A percentile compares a stretch with the other conserved stretches of the same genome.
phyloP scores from a whole-genome alignment of 805 yeast genomes.

The Saccharomycodes ludwigii region DNA sequence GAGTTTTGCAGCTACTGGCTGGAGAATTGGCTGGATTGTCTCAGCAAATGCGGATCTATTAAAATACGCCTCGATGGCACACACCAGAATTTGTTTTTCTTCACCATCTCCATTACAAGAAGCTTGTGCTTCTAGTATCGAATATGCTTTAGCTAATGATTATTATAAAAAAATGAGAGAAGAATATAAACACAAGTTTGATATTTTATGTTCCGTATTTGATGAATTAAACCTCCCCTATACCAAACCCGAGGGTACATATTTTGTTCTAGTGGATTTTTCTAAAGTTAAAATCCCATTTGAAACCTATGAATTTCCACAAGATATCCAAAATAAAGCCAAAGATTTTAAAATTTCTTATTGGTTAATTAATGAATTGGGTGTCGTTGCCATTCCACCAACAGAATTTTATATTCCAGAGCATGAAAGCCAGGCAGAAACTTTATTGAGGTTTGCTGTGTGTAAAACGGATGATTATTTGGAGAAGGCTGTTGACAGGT shows the following conservation, averaged over 20 bases:
- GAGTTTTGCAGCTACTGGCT: constrained; percentile 97
- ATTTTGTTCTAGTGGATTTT: constrained; percentile 82
- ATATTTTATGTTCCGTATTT: constrained; percentile 61
- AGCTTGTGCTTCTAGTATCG: constrained; percentile 73
- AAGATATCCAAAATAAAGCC: constrained; percentile 52
- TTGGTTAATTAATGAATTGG: constrained; percentile 86
- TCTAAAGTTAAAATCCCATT: constrained; percentile 66
- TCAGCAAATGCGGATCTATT: constrained; percentile 68
- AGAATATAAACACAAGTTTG: constrained; percentile 59
- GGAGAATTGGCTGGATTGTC: constrained; percentile 95
- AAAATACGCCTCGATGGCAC: constrained; percentile 76
- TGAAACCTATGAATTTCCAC: constrained; percentile 56
- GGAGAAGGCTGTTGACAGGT: constrained; percentile 68
- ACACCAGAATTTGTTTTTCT: constrained; percentile 86
- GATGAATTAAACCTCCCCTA: constrained; percentile 84
- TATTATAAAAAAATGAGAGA: constrained; percentile 63
- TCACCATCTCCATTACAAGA: constrained; percentile 89
- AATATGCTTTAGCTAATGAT: constrained; percentile 42
- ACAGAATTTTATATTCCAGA: constrained; percentile 78
- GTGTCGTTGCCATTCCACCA: constrained; percentile 95
- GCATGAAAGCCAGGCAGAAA: constrained; percentile 67
- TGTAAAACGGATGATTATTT: constrained; percentile 82
- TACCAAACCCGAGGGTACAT: constrained; percentile 87
- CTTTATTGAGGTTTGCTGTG: constrained; percentile 84
- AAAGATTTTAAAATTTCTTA: constrained; percentile 81